Conservation (phyloP, 768 basidiomycete genomes). For the Pleurotus tuoliensis region DNA sequence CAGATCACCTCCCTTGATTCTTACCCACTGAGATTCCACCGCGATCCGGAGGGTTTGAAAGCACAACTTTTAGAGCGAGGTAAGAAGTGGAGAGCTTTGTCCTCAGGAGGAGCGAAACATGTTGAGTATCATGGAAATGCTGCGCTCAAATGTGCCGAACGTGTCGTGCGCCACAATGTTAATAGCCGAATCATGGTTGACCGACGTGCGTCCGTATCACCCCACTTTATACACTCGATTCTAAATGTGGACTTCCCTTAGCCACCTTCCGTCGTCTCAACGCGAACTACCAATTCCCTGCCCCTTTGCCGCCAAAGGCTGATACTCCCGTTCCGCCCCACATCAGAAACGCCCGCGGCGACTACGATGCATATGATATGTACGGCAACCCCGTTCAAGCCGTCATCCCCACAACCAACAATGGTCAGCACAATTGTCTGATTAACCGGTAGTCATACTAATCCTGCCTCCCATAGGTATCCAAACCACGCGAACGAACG, state of each 20-base stretch:
- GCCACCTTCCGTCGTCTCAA: slow-evolving; percentile 51
- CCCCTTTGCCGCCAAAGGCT: slow-evolving; percentile 25
- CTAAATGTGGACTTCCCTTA: slow-evolving; percentile 5
- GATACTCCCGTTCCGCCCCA: neutral
- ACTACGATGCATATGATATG: slow-evolving; percentile 8
- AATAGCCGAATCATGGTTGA: slow-evolving; percentile 61
- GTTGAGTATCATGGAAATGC: slow-evolving; percentile 11
- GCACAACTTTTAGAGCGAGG: slow-evolving; percentile 42
- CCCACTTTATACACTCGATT: neutral
- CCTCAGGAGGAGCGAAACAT: slow-evolving; percentile 12
- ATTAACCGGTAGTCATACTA: neutral
- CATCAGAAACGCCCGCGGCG: slow-evolving; percentile 7
- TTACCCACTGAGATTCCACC: slow-evolving; percentile 52
- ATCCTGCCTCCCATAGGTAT: neutral
- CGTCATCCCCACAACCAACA: neutral
- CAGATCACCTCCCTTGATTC: slow-evolving; percentile 47
- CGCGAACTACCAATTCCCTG: slow-evolving; percentile 44
- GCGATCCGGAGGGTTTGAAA: slow-evolving; percentile 37
- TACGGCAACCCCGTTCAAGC: slow-evolving; percentile 18
- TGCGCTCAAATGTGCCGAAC: slow-evolving; percentile 30
- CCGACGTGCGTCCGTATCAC: slow-evolving; percentile 29
- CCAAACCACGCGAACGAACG: neutral
- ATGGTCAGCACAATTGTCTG: neutral
- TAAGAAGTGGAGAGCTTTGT: slow-evolving; percentile 50
- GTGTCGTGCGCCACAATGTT: slow-evolving; percentile 48